These are phyloP conservation scores for Ormosia emarginata DNA, from an alignment of 306 rosid genomes.

Conservation along the genomic window DNA sequence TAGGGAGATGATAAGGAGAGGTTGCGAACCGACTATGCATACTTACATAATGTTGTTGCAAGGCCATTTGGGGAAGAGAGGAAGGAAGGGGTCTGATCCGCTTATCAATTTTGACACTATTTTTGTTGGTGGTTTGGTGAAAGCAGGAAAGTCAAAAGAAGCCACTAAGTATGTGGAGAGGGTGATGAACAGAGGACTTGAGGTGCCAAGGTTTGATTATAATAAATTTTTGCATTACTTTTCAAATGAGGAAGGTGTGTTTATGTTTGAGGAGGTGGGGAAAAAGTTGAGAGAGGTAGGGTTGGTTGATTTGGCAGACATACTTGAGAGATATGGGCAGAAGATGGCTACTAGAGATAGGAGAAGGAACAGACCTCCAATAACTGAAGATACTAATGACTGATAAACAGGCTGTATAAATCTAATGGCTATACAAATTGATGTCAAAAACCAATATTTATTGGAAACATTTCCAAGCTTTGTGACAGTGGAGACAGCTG, in stretches of 20 bases:
- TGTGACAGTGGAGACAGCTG: background rate
- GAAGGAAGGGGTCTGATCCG: conserved; percentile 69
- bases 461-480: background rate
- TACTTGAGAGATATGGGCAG: conserved; percentile 75
- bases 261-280: conserved; percentile 73
- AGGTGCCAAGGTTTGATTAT: conserved; percentile 87
- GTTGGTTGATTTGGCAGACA: conserved; percentile 79
- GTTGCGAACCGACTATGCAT: conserved; percentile 64
- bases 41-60: conserved; percentile 81
- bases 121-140: conserved; percentile 73
- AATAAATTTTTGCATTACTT: conserved; percentile 69
- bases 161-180: conserved; percentile 87
- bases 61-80: conserved; percentile 66
- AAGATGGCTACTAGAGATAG: conserved; percentile 79
- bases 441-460: background rate
- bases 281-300: conserved; percentile 79
- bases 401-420: background rate
- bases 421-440: background rate
- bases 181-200: conserved; percentile 57
- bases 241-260: conserved; percentile 77
- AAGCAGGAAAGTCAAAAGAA: conserved; percentile 48
- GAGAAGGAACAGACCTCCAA: conserved; percentile 41
- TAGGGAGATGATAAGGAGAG: conserved; percentile 65
- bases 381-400: background rate
- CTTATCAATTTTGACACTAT: conserved; percentile 73